Evolutionary conservation across 192 early-diverging fungal genomes (phyloP).

Genomic region (Obelidium mucronatum): DNA sequence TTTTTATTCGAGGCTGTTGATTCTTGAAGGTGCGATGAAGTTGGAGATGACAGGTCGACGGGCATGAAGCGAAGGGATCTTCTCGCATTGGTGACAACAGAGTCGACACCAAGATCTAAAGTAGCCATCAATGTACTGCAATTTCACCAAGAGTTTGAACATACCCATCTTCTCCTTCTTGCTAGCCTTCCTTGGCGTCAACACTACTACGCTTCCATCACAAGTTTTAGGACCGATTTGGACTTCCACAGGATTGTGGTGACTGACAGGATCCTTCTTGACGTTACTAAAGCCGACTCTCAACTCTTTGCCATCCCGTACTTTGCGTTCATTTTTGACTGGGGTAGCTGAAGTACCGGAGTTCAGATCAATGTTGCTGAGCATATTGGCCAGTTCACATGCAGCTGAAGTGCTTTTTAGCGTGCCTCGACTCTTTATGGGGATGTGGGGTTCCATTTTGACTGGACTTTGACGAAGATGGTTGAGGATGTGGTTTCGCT

Average conservation of each 20-base stretch:
- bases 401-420: not conserved
- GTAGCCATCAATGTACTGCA: constrained; percentile 6
- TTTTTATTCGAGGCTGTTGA: not conserved
- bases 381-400: not conserved
- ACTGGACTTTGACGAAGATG: not conserved
- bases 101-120: constrained; percentile 33
- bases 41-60: not conserved
- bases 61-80: constrained; percentile 28
- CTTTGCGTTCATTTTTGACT: constrained; percentile 9
- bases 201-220: constrained; percentile 32
- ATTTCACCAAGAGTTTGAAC: constrained; percentile 1
- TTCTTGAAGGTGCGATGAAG: not conserved
- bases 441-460: not conserved
- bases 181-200: constrained; percentile 33
- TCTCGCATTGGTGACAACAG: constrained; percentile 39
- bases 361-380: not conserved
- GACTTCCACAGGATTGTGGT: not conserved
- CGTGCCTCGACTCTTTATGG: not conserved
- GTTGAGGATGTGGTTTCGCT: not conserved
- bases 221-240: not conserved
- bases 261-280: not conserved
- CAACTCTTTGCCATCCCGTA: constrained; percentile 12
- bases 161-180: constrained; percentile 32
- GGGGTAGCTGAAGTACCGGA: not conserved
- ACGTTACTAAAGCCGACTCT: not conserved